A percentile compares a stretch with the other conserved stretches of the same genome.
Evolutionary conservation across 148 eudicot species (phyloP).

Genomic region (Pharnaceum exiguum): DNA sequence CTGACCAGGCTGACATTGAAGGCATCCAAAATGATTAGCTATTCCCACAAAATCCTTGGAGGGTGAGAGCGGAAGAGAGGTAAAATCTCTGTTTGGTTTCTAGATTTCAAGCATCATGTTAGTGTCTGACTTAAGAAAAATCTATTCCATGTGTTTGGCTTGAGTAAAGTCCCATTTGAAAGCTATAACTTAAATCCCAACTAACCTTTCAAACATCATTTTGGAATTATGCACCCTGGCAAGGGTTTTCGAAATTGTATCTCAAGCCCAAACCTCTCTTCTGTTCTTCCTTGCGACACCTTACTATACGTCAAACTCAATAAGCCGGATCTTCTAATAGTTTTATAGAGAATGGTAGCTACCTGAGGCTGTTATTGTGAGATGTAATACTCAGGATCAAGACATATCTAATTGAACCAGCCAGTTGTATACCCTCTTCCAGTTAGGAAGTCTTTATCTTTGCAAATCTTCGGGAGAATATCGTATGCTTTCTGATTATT

Average conservation of each 20-base stretch:
- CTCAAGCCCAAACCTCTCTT: too few relatives aligned
- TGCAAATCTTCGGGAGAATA: background rate
- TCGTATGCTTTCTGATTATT: background rate
- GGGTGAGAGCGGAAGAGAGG: background rate
- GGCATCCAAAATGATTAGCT: conserved; percentile 34
- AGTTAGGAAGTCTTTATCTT: background rate
- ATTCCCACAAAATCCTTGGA: background rate
- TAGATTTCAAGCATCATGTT: background rate
- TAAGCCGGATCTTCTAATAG: too few relatives aligned
- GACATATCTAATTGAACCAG: background rate
- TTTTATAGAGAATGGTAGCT: too few relatives aligned
- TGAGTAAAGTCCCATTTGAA: too few relatives aligned
- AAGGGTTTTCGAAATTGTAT: too few relatives aligned
- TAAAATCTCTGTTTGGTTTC: background rate
- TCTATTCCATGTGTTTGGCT: background rate
- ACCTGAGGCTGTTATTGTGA: too few relatives aligned
- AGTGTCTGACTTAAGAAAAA: background rate
- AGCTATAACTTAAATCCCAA: too few relatives aligned
- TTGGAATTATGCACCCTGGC: too few relatives aligned
- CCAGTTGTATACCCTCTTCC: background rate
- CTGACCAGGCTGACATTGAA: conserved; percentile 33
- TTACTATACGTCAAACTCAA: too few relatives aligned
- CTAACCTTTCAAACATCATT: too few relatives aligned
- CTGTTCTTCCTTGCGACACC: too few relatives aligned
- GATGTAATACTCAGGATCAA: too few relatives aligned